Percentiles rank a stretch among this genome's conserved stretches.
These are phyloP conservation scores for Chenopodium quinoa DNA, from an alignment of 148 eudicot species.

Conservation along the genomic window DNA sequence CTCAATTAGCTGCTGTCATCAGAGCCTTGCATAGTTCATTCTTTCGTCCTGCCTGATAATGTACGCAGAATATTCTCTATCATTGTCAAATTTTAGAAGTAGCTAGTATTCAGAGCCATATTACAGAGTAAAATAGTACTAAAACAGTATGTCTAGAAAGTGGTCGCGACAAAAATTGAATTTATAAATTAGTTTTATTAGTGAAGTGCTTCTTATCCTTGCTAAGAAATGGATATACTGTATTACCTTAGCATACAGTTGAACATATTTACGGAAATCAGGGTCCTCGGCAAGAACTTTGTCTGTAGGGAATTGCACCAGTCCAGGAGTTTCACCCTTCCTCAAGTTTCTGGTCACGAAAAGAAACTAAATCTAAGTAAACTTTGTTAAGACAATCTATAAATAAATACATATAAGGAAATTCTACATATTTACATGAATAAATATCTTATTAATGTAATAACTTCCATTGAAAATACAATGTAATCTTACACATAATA, in stretches of 20 bases:
- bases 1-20: background rate
- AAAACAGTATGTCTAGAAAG: no score
- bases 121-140: no score
- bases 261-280: constrained; percentile 48
- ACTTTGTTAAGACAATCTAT: background rate
- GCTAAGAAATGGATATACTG: background rate
- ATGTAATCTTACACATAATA: constrained; percentile 50
- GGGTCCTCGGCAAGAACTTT: constrained; percentile 60
- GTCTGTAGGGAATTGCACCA: constrained; percentile 79
- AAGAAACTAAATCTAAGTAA: background rate
- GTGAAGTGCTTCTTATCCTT: no score
- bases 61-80: no score
- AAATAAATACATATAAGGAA: background rate
- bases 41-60: no score
- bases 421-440: background rate
- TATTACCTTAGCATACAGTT: constrained; percentile 69
- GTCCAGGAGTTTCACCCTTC: constrained; percentile 48
- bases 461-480: background rate
- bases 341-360: constrained; percentile 55
- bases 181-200: no score
- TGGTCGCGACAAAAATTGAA: no score
- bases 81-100: no score
- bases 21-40: background rate
- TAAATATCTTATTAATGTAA: background rate
- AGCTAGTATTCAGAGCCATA: no score